Evolutionary conservation across 2,329 filamentous ascomycete genomes (phyloP), one percentile per base, ranked within the genome.

Genomic region (Fusarium poae): DNA sequence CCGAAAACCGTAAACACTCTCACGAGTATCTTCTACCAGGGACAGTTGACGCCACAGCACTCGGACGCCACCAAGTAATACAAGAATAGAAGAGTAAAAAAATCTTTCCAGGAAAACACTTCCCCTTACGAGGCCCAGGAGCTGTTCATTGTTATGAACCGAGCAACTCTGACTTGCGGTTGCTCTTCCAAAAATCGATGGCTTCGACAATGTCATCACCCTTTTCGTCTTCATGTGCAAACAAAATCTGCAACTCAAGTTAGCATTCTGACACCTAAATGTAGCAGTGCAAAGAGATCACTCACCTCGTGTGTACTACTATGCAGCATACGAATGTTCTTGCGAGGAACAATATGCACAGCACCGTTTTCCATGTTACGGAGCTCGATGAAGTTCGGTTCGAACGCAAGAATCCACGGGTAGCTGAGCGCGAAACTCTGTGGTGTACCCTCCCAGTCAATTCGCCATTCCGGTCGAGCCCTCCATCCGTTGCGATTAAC

Each of bases 401-500:
- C 96, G 78, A 99, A 99, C 1, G 95, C 96, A 74, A 99, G 83
- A 68, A 99, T 97, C 86, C 97, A 99, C 48, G 96, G 96, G 76
- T 97, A 97, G 71, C 94, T 97, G 56, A 98, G 89, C 2, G 96
- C 96, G 79, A 99, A 99, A 60, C 90, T 91, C 74, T 93, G 91
- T 40, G 96, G 96, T 44, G 89, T 92, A 58, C 96, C 96, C 82
- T 99, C 96, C 96, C 96, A 99, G 68, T 95, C 92, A 76, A 99
- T 97, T 74, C 92, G 91, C 96, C 96, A 99, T 79, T 99, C 96
- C 7, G 94, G 94, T 75, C 94, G 88, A 55, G 95, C 95, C 67
- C 96, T 90, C 96, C 96, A 99, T 37, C 96, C 96, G 79, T 99
- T 98, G 75, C 96, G 89, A 81, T 99, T 98, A 77, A 99, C 96